Percentiles rank a stretch among this genome's conserved stretches.
Evolutionary conservation across 441 rosid genomes (phyloP).

Genomic region (Gossypium trilobum): DNA sequence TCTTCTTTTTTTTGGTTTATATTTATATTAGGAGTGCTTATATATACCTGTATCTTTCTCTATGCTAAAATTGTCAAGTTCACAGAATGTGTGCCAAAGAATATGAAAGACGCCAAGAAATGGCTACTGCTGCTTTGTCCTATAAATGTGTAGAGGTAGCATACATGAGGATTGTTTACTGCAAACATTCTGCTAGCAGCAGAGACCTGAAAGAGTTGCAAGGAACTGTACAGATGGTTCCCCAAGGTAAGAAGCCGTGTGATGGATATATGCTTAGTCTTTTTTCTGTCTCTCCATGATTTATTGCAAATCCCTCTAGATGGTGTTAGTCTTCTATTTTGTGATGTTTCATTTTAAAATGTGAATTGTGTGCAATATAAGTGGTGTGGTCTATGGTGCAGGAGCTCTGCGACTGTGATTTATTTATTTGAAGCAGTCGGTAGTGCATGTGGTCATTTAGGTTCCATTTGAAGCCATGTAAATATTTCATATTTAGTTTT

Average conservation of each 20-base stretch:
- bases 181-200: conserved; percentile 31
- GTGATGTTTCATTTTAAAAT: background rate
- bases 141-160: conserved; percentile 89
- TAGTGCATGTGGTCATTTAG: background rate
- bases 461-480: background rate
- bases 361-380: background rate
- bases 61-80: conserved; percentile 20
- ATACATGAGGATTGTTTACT: conserved; percentile 53
- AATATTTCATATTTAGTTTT: background rate
- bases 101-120: conserved; percentile 53
- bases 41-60: background rate
- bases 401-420: background rate
- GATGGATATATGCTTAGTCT: conserved; percentile 8
- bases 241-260: conserved; percentile 44
- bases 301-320: background rate
- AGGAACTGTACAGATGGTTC: conserved; percentile 34
- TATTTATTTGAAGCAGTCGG: background rate
- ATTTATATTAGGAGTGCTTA: background rate
- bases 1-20: background rate
- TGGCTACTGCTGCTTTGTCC: conserved; percentile 82
- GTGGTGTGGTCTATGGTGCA: background rate
- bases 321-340: background rate
- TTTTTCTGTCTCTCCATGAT: conserved; percentile 5
- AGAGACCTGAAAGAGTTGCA: conserved; percentile 59
- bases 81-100: conserved; percentile 62